Conservation (phyloP, 176 grass and related monocot species). For the Juncus effusus region DNA sequence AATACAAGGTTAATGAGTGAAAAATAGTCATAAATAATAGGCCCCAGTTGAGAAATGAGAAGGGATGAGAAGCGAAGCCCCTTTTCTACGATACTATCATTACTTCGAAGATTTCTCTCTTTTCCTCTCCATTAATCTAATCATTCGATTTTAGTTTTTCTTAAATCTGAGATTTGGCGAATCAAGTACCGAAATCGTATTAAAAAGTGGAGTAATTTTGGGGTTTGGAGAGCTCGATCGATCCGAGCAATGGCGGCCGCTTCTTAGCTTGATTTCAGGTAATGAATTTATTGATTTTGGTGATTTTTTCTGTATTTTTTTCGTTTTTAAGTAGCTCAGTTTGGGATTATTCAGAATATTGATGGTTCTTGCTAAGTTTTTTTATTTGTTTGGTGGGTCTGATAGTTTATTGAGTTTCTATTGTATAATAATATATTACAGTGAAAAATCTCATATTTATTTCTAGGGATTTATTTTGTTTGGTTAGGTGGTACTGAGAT, state of each 20-base stretch:
- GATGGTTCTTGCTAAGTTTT: neutral
- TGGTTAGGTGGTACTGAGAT: too few relatives aligned
- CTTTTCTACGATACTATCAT: constrained; percentile 18
- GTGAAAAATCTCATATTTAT: neutral
- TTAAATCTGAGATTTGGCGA: constrained; percentile 1
- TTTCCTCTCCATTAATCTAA: neutral
- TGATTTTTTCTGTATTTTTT: constrained; percentile 5
- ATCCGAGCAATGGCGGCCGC: constrained; percentile 32
- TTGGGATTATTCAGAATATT: neutral
- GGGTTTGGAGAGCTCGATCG: constrained; percentile 2
- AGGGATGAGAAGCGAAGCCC: neutral
- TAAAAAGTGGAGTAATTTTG: neutral
- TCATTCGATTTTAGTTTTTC: neutral
- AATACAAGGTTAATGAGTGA: neutral
- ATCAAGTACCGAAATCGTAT: neutral
- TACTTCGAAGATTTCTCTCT: constrained; percentile 7
- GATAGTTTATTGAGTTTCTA: neutral
- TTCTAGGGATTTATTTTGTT: neutral
- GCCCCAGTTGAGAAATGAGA: constrained; percentile 2
- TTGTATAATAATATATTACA: constrained; percentile 8
- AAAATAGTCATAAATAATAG: constrained; percentile 6
- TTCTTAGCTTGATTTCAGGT: constrained; percentile 25
- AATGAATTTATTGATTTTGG: neutral
- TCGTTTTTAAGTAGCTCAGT: neutral
- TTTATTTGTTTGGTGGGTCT: constrained; percentile 14